These are phyloP conservation scores for Bolboschoenus planiculmis DNA, from an alignment of 176 grass and related monocot genomes.

Conservation along the genomic window DNA sequence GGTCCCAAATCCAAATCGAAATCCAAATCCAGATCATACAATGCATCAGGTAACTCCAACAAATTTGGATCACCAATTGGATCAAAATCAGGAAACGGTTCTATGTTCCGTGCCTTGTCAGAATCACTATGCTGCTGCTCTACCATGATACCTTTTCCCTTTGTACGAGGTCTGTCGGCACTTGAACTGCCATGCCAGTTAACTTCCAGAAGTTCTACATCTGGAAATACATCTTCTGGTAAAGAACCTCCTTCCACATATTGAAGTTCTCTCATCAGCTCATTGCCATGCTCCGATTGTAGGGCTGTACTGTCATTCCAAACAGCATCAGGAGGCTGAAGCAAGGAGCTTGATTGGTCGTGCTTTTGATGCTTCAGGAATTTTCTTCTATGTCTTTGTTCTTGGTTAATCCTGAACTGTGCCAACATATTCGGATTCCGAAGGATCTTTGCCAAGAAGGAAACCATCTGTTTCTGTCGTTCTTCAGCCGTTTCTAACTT, in stretches of 20 bases:
- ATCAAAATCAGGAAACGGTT: background rate
- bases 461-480: conserved; percentile 82
- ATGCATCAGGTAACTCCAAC: conserved; percentile 13
- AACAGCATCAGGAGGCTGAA: background rate
- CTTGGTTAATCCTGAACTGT: conserved; percentile 43
- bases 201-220: background rate
- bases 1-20: conserved; percentile 10
- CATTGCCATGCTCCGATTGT: background rate
- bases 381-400: conserved; percentile 50
- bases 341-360: conserved; percentile 34
- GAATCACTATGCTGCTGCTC: background rate
- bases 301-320: background rate
- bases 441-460: conserved; percentile 75
- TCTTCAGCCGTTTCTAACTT: conserved; percentile 59
- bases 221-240: background rate
- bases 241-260: conserved; percentile 1
- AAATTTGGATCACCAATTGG: background rate
- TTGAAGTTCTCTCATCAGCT: background rate
- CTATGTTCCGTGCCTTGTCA: background rate
- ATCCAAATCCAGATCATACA: conserved; percentile 17
- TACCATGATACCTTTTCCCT: conserved; percentile 13
- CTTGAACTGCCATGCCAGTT: background rate
- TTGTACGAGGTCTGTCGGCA: background rate
- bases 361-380: conserved; percentile 50
- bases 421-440: conserved; percentile 53